Percentiles rank a stretch among this genome's conserved stretches.
These are phyloP conservation scores for Pleurotus sapidus DNA, from an alignment of 768 basidiomycete species.

Conservation along the genomic window DNA sequence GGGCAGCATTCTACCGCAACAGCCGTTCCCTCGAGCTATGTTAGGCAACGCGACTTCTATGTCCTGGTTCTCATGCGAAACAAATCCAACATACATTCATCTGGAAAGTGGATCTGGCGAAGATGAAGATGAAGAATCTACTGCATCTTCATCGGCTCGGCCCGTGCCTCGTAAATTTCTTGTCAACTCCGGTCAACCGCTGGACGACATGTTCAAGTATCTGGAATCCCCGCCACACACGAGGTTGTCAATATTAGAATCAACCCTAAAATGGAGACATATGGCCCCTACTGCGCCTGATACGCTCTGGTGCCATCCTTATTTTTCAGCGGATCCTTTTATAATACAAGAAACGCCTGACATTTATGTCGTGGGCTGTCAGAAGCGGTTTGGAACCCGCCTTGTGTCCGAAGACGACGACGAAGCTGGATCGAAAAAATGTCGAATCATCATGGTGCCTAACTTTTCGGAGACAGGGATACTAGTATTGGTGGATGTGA, in stretches of 20 bases:
- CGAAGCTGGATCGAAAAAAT: slow-evolving; percentile 28
- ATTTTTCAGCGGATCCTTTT: slow-evolving; percentile 85
- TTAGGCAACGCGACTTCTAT: slow-evolving; percentile 63
- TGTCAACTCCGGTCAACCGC: slow-evolving; percentile 87
- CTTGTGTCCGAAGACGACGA: slow-evolving; percentile 39
- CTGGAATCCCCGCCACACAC: slow-evolving; percentile 68
- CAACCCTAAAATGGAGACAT: slow-evolving; percentile 90
- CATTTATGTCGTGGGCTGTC: slow-evolving; percentile 90
- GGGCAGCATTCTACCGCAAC: slow-evolving; percentile 89
- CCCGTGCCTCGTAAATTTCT: slow-evolving; percentile 57
- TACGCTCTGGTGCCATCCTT: slow-evolving; percentile 98
- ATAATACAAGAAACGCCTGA: slow-evolving; percentile 83
- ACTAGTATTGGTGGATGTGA: slow-evolving; percentile 77
- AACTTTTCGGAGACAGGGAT: slow-evolving; percentile 75
- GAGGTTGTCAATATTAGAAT: slow-evolving; percentile 69
- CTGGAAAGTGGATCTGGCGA: slow-evolving; percentile 43
- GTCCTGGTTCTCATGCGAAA: slow-evolving; percentile 71
- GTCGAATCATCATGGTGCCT: slow-evolving; percentile 80
- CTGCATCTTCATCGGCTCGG: slow-evolving; percentile 12
- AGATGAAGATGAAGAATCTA: slow-evolving; percentile 19
- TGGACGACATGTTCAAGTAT: slow-evolving; percentile 97
- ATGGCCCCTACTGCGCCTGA: slow-evolving; percentile 99
- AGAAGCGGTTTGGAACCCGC: slow-evolving; percentile 77
- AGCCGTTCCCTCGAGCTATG: slow-evolving; percentile 89
- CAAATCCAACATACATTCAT: slow-evolving; percentile 87